These are phyloP conservation scores for Cardamine chenopodiifolia DNA, from an alignment of 345 rosid species.

Conservation along the genomic window DNA sequence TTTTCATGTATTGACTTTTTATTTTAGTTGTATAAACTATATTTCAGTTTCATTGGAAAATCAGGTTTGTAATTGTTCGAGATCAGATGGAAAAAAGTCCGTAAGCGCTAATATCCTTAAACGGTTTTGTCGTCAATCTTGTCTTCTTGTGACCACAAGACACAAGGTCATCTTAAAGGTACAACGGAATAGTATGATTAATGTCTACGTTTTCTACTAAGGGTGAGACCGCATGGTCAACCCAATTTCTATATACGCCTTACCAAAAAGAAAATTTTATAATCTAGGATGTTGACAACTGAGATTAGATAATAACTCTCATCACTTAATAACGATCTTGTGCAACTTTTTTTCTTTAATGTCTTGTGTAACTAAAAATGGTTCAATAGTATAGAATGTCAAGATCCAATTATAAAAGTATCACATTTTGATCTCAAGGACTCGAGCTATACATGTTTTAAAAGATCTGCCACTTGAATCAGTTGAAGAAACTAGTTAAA, in stretches of 20 bases:
- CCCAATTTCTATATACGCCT: conserved; percentile 19
- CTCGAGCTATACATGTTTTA: not conserved
- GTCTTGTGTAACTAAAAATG: not conserved
- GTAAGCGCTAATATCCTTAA: conserved; percentile 13
- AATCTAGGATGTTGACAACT: conserved; percentile 26
- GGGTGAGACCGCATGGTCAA: conserved; percentile 29
- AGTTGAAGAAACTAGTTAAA: not conserved
- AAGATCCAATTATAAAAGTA: not conserved
- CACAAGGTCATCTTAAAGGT: conserved; percentile 19
- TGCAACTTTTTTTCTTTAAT: not conserved
- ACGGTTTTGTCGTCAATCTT: conserved; percentile 29
- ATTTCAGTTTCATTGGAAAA: not conserved
- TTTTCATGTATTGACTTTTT: not conserved
- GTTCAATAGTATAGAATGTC: not conserved
- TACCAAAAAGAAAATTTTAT: not conserved
- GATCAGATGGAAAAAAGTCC: not conserved
- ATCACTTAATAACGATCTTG: not conserved
- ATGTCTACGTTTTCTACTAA: conserved; percentile 21
- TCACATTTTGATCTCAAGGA: not conserved
- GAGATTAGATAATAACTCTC: not conserved
- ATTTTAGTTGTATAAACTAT: not conserved
- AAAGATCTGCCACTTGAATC: not conserved
- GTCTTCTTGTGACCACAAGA: conserved; percentile 37
- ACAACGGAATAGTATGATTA: conserved; percentile 21
- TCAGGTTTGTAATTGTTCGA: conserved; percentile 16